These are phyloP conservation scores for Avena atlantica DNA, from an alignment of 176 grass and related monocot species.

Conservation along the genomic window DNA sequence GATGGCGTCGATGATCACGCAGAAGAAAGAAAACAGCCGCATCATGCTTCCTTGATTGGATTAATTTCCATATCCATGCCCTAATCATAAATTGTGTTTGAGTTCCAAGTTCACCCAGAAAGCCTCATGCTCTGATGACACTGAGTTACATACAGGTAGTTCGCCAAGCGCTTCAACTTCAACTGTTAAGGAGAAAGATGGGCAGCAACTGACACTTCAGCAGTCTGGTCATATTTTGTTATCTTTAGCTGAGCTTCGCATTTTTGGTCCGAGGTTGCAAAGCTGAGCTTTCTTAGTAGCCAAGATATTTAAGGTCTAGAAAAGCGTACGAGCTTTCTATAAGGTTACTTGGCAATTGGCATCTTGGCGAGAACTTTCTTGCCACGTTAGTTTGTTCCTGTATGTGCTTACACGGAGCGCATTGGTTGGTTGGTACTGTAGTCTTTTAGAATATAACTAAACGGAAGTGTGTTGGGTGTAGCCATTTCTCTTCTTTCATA, in stretches of 20 bases:
- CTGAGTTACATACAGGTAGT: neutral
- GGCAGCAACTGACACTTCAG: neutral
- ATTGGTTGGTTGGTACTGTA: constrained; percentile 16
- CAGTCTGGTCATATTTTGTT: neutral
- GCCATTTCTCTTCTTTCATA: neutral
- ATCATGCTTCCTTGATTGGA: neutral
- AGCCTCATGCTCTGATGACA: neutral
- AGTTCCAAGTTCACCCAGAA: neutral
- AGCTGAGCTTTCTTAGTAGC: constrained; percentile 38
- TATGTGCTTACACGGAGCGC: neutral
- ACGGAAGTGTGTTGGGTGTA: neutral
- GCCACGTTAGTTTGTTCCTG: neutral
- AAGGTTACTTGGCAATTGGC: constrained; percentile 30
- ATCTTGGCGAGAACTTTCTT: constrained; percentile 50
- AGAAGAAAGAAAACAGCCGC: neutral
- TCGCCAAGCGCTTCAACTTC: neutral
- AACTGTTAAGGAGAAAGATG: neutral
- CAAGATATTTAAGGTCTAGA: constrained; percentile 39
- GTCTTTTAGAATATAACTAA: neutral
- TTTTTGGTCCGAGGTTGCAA: constrained; percentile 31
- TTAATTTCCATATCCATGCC: constrained; percentile 1
- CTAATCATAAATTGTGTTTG: constrained; percentile 17
- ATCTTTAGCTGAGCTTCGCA: neutral
- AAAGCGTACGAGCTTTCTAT: constrained; percentile 20
- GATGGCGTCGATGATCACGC: neutral